Conservation (phyloP, 2,329 filamentous ascomycete species). For the Helotiales sp. region DNA sequence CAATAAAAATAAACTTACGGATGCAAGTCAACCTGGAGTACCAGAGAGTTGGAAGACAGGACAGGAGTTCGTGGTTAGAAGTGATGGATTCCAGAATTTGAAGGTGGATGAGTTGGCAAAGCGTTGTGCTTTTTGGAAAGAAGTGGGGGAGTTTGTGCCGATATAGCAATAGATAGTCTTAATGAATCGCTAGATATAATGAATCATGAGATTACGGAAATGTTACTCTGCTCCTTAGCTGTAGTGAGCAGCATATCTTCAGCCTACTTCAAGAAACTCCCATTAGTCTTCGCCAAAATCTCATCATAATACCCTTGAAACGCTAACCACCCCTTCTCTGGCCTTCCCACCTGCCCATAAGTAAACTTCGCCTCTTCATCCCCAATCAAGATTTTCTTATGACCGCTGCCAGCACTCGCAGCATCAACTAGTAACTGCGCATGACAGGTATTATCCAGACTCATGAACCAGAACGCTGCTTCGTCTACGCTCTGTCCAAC, state of each 20-base stretch:
- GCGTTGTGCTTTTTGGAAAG: constrained; percentile 59
- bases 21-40: constrained; percentile 49
- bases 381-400: constrained; percentile 61
- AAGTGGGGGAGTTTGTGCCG: constrained; percentile 48
- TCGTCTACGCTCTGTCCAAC: constrained; percentile 52
- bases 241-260: neutral
- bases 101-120: constrained; percentile 47
- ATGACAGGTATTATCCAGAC: constrained; percentile 53
- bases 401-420: constrained; percentile 64
- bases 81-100: constrained; percentile 51
- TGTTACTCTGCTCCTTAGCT: neutral
- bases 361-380: constrained; percentile 72
- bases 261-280: constrained; percentile 51
- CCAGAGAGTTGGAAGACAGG: constrained; percentile 45
- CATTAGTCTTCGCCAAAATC: constrained; percentile 54
- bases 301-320: constrained; percentile 61
- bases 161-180: neutral
- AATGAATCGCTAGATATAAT: neutral
- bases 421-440: constrained; percentile 59
- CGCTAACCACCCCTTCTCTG: constrained; percentile 58
- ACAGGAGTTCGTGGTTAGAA: constrained; percentile 56
- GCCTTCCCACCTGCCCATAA: constrained; percentile 64
- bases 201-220: too few species aligned
- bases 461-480: constrained; percentile 58
- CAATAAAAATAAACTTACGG: constrained; percentile 60